Conservation (phyloP, 2,329 filamentous ascomycete species). For the Pseudopyrenochaeta lycopersici region DNA sequence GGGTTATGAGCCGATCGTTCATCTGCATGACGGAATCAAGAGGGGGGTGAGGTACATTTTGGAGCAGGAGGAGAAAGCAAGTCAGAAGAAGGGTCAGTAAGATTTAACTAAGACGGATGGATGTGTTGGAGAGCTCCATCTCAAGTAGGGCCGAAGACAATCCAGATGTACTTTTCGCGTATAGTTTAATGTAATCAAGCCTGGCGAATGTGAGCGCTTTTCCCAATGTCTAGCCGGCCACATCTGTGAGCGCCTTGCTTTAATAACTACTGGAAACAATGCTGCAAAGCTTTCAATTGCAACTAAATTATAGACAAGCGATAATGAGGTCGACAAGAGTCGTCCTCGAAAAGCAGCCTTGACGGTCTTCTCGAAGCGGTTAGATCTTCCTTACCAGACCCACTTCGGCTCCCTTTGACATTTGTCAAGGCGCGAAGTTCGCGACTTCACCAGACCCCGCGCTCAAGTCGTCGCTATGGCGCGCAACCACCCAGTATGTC, state of each 20-base stretch:
- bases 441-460: slow-evolving; percentile 7
- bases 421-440: not conserved
- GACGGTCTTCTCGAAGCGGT: not conserved
- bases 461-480: slow-evolving; percentile 35
- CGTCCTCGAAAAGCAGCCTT: too few species aligned
- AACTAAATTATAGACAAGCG: too few species aligned
- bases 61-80: slow-evolving; percentile 40
- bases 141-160: too few species aligned
- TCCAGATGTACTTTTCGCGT: too few species aligned
- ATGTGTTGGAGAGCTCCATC: not conserved
- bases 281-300: not conserved
- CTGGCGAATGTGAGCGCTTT: too few species aligned
- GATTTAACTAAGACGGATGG: not conserved
- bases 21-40: slow-evolving; percentile 69
- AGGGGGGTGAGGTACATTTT: slow-evolving; percentile 55
- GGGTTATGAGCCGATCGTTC: slow-evolving; percentile 73
- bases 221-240: too few species aligned
- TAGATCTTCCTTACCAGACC: not conserved
- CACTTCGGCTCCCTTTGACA: not conserved
- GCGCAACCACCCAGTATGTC: slow-evolving; percentile 40
- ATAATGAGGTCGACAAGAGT: too few species aligned
- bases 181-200: too few species aligned
- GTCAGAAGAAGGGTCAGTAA: slow-evolving; percentile 48
- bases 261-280: too few species aligned
- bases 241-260: too few species aligned